phyloP scores from a whole-genome alignment of 2,329 filamentous ascomycete genomes.

The Amesomyces nigricolor region DNA sequence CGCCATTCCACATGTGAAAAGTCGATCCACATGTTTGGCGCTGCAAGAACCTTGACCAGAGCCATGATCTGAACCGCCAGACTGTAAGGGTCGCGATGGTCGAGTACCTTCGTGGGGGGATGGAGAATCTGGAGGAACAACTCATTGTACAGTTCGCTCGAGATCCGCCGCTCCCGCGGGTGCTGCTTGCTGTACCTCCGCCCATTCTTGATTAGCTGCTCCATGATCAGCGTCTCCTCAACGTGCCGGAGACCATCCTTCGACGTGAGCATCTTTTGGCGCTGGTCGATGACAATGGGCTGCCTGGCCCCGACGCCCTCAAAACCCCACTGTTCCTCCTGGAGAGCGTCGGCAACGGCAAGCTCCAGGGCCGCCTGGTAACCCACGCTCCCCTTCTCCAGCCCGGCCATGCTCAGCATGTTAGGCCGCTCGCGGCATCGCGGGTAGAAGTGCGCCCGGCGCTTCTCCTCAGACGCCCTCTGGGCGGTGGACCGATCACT shows the following conservation, averaged over 20 bases:
- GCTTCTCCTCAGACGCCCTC: slow-evolving; percentile 39
- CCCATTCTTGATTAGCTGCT: slow-evolving; percentile 52
- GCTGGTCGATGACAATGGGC: slow-evolving; percentile 50
- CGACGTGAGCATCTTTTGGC: slow-evolving; percentile 50
- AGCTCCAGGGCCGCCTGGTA: slow-evolving; percentile 64
- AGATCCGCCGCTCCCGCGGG: slow-evolving; percentile 43
- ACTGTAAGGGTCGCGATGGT: slow-evolving; percentile 54
- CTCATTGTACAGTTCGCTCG: slow-evolving; percentile 56
- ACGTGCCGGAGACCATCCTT: slow-evolving; percentile 51
- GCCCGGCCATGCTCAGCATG: slow-evolving; percentile 67
- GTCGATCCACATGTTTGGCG: slow-evolving; percentile 66
- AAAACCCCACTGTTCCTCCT: slow-evolving; percentile 57
- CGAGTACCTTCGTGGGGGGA: slow-evolving; percentile 50
- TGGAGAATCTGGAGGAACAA: slow-evolving; percentile 56
- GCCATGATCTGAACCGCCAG: slow-evolving; percentile 65
- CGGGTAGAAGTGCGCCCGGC: slow-evolving; percentile 53
- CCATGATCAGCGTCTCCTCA: slow-evolving; percentile 52
- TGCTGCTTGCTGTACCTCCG: slow-evolving; percentile 50
- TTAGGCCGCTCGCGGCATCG: slow-evolving; percentile 58
- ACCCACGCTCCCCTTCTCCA: slow-evolving; percentile 66
- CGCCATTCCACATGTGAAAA: slow-evolving; percentile 71
- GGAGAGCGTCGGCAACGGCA: slow-evolving; percentile 57
- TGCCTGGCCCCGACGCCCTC: slow-evolving; percentile 50
- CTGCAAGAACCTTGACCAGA: slow-evolving; percentile 58
- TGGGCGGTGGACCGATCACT: slow-evolving; percentile 40